Base-by-base conservation (phyloP, 2,329 filamentous ascomycete species). In the Calonectria pseudoreteaudii region DNA sequence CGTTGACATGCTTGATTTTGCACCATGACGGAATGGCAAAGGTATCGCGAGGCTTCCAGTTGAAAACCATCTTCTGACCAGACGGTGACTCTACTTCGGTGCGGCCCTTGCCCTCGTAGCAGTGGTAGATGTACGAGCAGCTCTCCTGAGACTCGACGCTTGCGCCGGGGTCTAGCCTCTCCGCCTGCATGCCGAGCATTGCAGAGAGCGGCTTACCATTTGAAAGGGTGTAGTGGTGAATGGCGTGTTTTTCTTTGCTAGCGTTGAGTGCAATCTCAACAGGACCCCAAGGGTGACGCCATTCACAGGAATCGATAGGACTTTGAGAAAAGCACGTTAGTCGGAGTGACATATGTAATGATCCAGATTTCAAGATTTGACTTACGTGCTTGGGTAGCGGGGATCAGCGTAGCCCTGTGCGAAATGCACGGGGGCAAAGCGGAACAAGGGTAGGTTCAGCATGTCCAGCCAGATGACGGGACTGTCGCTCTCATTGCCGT, bases 401-500 rank as follows among this genome's bases (percentile, higher is more conserved):
- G 83, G 79, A 30, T 87, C 78, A 6, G 83, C 75, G 67, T 87
- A 91, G 66, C 88, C 86, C 80, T 91, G 85, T 2, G 89, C 88
- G 75, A 91, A 91, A 76, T 91, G 86, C 0, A 90, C 87, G 0
- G 87, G 88, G 3, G 87, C 86, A 73, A 87, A 87, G 1, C 83
- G 82, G 77, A 90, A 91, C 4, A 86, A 81, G 0, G 90, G 90
- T 2, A 91, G 79, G 80, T 91, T 88, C 1, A 92, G 80, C 5
- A 86, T 88, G 77, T 91, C 90, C 1, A 92, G 83, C 90, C 90
- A 92, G 34, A 92, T 87, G 80, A 91, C 88, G 0, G 89, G 88
- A 1, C 84, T 84, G 1, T 84, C 83, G 11, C 89, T 87, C 71
- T 91, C 89, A 62, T 91, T 91, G 4, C 90, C 90, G 71, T 92